Conservation (phyloP, 2,329 filamentous ascomycete genomes). For the Magnaporthiopsis poae region DNA sequence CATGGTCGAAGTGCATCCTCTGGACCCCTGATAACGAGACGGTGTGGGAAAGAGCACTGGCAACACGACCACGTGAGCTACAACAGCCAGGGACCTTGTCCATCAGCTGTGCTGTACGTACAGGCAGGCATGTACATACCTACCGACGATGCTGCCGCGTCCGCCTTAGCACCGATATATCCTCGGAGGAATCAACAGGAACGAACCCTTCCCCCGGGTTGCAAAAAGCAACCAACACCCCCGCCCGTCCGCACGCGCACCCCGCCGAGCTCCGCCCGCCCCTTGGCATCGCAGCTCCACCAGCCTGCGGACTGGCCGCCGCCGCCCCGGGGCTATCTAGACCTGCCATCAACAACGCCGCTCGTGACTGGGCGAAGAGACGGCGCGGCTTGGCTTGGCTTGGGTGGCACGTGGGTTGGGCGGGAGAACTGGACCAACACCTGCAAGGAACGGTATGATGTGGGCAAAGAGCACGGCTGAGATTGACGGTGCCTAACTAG, state of each 20-base stretch:
- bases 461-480: not conserved
- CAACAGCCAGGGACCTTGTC: not conserved
- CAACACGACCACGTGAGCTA: not conserved
- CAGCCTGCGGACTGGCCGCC: too few species aligned
- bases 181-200: not conserved
- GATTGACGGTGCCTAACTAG: not conserved
- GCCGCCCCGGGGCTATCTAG: too few species aligned
- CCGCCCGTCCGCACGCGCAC: too few species aligned
- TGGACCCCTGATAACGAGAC: not conserved
- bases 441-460: not conserved
- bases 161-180: not conserved
- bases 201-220: not conserved
- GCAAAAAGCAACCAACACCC: not conserved
- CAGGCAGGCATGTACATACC: too few species aligned
- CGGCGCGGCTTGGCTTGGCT: not conserved
- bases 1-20: not conserved
- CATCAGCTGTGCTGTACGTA: too few species aligned
- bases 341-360: not conserved
- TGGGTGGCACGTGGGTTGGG: too few species aligned
- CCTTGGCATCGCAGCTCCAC: not conserved
- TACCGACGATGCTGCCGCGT: too few species aligned
- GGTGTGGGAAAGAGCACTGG: not conserved
- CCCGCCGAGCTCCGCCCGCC: not conserved
- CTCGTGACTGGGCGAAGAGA: not conserved
- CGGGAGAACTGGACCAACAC: too few species aligned